phyloP scores from a whole-genome alignment of 2,329 filamentous ascomycete species.

The Colletotrichum coccodes region DNA sequence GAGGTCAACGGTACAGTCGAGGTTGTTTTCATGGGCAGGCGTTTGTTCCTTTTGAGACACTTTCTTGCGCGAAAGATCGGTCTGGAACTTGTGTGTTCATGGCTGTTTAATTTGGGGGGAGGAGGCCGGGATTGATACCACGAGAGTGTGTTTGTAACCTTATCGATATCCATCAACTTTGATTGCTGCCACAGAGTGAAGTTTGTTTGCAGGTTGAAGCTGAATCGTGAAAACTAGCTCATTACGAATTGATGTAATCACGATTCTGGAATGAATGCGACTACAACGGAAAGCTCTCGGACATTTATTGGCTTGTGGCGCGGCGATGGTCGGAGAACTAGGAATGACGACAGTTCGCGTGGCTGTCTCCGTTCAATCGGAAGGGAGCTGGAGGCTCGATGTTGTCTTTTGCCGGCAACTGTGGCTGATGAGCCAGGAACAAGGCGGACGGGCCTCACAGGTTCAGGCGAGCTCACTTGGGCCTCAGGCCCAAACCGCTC shows the following conservation, averaged over 20 bases:
- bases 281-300: background rate
- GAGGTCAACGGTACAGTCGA: background rate
- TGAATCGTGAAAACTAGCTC: too few relatives aligned
- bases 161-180: conserved; percentile 28
- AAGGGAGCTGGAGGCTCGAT: background rate
- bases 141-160: conserved; percentile 10
- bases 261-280: background rate
- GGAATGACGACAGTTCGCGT: conserved; percentile 5
- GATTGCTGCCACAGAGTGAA: background rate
- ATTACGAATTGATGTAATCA: background rate
- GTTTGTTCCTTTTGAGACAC: background rate
- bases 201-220: background rate
- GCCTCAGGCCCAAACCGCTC: conserved; percentile 31
- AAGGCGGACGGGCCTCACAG: background rate
- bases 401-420: background rate
- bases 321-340: background rate
- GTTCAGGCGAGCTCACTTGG: conserved; percentile 8
- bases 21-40: background rate
- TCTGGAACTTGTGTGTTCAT: background rate
- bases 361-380: background rate
- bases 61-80: background rate
- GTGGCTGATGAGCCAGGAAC: conserved; percentile 8
- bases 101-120: background rate
- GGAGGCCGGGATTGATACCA: conserved; percentile 23
- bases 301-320: background rate